phyloP scores from a whole-genome alignment of 2,329 filamentous ascomycete species.

The Nemania sp. region DNA sequence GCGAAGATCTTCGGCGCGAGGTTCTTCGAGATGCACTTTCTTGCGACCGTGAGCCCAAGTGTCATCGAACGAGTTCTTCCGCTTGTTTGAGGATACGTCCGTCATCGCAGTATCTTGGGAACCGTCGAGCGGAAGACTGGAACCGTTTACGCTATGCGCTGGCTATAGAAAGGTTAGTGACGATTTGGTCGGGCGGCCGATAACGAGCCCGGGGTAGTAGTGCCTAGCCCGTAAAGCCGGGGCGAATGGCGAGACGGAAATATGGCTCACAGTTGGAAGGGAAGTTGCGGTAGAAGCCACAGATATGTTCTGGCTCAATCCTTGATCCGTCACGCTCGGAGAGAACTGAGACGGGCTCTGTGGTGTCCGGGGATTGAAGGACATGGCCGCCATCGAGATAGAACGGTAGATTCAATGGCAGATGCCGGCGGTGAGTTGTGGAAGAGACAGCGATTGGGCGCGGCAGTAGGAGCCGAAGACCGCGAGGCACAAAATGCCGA shows the following conservation, averaged over 20 bases:
- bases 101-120: constrained; percentile 49
- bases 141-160: constrained; percentile 39
- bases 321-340: constrained; percentile 56
- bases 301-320: constrained; percentile 55
- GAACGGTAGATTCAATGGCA: constrained; percentile 13
- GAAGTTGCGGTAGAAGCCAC: constrained; percentile 56
- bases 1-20: too few species aligned
- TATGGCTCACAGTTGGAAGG: constrained; percentile 53
- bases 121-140: constrained; percentile 42
- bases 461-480: constrained; percentile 13
- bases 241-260: neutral
- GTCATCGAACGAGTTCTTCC: constrained; percentile 63
- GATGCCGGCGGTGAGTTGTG: constrained; percentile 13
- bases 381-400: constrained; percentile 56
- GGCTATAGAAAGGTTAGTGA: constrained; percentile 26
- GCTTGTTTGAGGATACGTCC: constrained; percentile 61
- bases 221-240: neutral
- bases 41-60: constrained; percentile 59
- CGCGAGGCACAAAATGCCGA: constrained; percentile 14
- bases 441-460: constrained; percentile 12
- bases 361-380: constrained; percentile 68
- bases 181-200: neutral
- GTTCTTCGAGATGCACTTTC: constrained; percentile 66
- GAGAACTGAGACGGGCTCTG: constrained; percentile 68
- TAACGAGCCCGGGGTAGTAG: neutral